Evolutionary conservation across 2,329 filamentous ascomycete genomes (phyloP).

Genomic region (Pseudogymnoascus sp.): DNA sequence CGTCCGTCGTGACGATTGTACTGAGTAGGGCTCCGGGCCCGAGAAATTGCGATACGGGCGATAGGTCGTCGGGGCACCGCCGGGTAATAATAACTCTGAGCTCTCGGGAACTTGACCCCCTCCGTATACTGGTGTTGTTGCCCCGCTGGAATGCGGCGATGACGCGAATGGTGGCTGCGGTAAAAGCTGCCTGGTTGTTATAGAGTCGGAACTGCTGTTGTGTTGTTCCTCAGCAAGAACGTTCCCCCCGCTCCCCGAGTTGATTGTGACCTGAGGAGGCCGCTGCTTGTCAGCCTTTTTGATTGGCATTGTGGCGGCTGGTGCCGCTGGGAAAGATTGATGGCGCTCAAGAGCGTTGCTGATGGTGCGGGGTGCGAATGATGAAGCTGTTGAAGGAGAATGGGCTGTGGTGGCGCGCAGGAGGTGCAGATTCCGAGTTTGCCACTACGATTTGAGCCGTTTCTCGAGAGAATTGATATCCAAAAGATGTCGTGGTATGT

Average conservation of each 20-base stretch:
- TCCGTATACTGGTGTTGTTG: slow-evolving; percentile 18
- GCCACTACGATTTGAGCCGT: neutral
- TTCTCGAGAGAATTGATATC: neutral
- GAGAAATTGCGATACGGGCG: slow-evolving; percentile 46
- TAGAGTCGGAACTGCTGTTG: slow-evolving; percentile 32
- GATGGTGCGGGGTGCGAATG: neutral
- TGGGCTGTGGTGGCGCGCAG: neutral
- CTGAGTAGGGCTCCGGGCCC: slow-evolving; percentile 25
- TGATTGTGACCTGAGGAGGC: slow-evolving; percentile 56
- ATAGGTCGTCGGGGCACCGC: slow-evolving; percentile 29
- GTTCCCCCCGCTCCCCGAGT: slow-evolving; percentile 50
- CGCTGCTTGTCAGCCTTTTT: slow-evolving; percentile 10
- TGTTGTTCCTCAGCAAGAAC: slow-evolving; percentile 18
- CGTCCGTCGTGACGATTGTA: slow-evolving; percentile 50
- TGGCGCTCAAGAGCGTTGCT: neutral
- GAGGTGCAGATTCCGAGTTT: neutral
- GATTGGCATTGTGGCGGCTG: neutral
- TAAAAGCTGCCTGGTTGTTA: slow-evolving; percentile 25
- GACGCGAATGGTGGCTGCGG: slow-evolving; percentile 18
- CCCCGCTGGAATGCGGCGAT: slow-evolving; percentile 14
- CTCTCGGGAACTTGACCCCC: slow-evolving; percentile 16
- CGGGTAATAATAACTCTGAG: slow-evolving; percentile 38
- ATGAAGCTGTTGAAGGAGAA: neutral
- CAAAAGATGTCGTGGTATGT: neutral
- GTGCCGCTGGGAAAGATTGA: neutral